These are phyloP conservation scores for Globisporangium carolinianum DNA, from an alignment of 352 stramenopile species.

Conservation along the genomic window DNA sequence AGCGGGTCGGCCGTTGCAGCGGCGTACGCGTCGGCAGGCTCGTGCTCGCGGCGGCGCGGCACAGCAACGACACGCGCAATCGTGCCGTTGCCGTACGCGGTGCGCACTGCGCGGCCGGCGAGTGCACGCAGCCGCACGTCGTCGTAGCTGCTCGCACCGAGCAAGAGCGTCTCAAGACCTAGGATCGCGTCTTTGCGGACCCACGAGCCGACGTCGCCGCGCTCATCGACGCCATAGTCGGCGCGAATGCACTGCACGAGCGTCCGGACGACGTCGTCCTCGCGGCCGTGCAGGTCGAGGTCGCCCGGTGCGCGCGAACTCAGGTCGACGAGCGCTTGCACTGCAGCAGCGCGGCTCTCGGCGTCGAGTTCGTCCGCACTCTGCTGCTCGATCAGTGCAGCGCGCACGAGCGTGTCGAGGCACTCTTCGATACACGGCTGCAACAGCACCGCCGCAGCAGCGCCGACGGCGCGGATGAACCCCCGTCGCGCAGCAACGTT, in stretches of 20 bases:
- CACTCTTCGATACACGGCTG: constrained; percentile 20
- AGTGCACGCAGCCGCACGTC: constrained; percentile 29
- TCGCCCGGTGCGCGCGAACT: constrained; percentile 43
- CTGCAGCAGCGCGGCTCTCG: constrained; percentile 93
- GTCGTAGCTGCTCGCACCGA: constrained; percentile 24
- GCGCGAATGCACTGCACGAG: constrained; percentile 82
- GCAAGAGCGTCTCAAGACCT: constrained; percentile 79
- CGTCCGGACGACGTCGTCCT: constrained; percentile 67
- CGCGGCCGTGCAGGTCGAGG: constrained; percentile 29
- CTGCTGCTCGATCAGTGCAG: constrained; percentile 36
- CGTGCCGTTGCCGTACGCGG: constrained; percentile 31
- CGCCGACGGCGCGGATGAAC: constrained; percentile 47
- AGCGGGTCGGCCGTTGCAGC: constrained; percentile 17
- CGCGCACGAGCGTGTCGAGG: constrained; percentile 33
- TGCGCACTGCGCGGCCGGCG: constrained; percentile 22
- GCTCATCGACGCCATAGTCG: constrained; percentile 96
- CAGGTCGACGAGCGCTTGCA: constrained; percentile 88
- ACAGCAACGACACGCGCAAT: constrained; percentile 31
- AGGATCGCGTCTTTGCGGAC: constrained; percentile 93
- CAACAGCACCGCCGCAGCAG: constrained; percentile 30
- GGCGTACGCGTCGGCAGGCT: constrained; percentile 16
- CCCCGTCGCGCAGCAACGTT: constrained; percentile 90
- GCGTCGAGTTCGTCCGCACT: constrained; percentile 84
- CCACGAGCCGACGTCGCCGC: constrained; percentile 98
- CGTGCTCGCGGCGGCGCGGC: constrained; percentile 9